Conservation (phyloP, 352 stramenopile genomes). For the Pythium scleroteichum region DNA sequence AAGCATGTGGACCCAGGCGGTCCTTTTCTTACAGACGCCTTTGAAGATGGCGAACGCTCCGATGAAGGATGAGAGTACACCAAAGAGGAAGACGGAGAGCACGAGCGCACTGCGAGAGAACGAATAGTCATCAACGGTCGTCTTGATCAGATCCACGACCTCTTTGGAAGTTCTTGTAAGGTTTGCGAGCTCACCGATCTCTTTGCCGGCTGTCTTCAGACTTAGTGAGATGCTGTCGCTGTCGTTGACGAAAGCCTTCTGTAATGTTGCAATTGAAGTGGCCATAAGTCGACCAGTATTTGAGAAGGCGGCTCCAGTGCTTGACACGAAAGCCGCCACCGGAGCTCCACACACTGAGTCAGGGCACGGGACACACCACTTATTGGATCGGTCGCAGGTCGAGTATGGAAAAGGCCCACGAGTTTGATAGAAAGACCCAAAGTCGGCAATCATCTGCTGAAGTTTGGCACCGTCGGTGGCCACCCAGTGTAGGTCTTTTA, state of each 20-base stretch:
- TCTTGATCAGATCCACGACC: conserved; percentile 56
- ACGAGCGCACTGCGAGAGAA: conserved; percentile 74
- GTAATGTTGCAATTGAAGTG: conserved; percentile 32
- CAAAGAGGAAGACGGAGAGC: conserved; percentile 79
- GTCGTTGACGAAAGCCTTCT: conserved; percentile 47
- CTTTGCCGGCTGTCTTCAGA: conserved; percentile 43
- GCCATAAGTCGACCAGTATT: conserved; percentile 33
- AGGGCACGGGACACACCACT: conserved; percentile 57
- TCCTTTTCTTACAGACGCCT: conserved; percentile 74
- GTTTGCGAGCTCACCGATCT: conserved; percentile 51
- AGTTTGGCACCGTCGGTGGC: conserved; percentile 46
- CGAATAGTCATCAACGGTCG: conserved; percentile 76
- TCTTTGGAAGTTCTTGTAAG: conserved; percentile 59
- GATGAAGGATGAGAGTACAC: conserved; percentile 61
- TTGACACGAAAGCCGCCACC: conserved; percentile 44
- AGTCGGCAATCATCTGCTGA: conserved; percentile 60
- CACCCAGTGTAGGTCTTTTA: conserved; percentile 60
- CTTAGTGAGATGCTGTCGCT: conserved; percentile 40
- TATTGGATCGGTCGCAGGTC: conserved; percentile 42
- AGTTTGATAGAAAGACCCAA: conserved; percentile 49
- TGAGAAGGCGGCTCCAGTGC: conserved; percentile 24
- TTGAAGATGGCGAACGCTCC: conserved; percentile 73
- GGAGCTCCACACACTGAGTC: conserved; percentile 52
- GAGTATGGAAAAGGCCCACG: conserved; percentile 56
- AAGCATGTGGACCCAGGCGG: conserved; percentile 70